These are phyloP conservation scores for Purshia tridentata DNA, from an alignment of 306 rosid species.

Conservation along the genomic window DNA sequence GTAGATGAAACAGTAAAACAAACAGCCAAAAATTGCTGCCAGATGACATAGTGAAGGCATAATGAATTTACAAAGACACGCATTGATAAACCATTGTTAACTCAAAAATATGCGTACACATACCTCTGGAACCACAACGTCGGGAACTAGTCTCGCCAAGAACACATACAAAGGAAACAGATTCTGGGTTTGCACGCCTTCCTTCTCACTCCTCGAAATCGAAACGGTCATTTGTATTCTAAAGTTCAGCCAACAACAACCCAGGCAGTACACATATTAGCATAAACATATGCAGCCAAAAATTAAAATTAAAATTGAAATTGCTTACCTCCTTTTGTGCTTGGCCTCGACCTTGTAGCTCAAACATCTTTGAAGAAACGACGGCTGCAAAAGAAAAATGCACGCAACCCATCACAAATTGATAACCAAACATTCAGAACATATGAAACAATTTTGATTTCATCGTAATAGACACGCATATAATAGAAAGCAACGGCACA, in stretches of 20 bases:
- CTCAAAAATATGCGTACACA: conserved; percentile 15
- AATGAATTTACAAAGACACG: not conserved
- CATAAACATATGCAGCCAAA: not conserved
- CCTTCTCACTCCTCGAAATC: conserved; percentile 39
- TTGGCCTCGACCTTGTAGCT: conserved; percentile 63
- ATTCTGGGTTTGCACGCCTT: conserved; percentile 31
- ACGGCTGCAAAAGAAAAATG: conserved; percentile 49
- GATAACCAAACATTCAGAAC: conserved; percentile 28
- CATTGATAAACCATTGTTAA: not conserved
- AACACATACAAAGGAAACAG: conserved; percentile 64
- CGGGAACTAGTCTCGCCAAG: conserved; percentile 61
- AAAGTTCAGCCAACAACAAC: conserved; percentile 30
- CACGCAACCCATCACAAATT: conserved; percentile 3
- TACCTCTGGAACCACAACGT: conserved; percentile 55
- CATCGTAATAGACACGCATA: not conserved
- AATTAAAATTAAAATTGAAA: not conserved
- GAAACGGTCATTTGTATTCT: conserved; percentile 70
- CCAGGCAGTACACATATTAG: conserved; percentile 19
- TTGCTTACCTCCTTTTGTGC: conserved; percentile 61
- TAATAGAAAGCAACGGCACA: not conserved
- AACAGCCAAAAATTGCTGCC: not conserved
- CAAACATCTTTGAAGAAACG: conserved; percentile 72
- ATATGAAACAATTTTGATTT: not conserved
- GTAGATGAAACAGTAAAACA: not conserved
- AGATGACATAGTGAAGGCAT: not conserved